Evolutionary conservation across 805 yeast species (phyloP), one percentile per base, ranked within the genome.

Genomic region (Candida nemodendra): DNA sequence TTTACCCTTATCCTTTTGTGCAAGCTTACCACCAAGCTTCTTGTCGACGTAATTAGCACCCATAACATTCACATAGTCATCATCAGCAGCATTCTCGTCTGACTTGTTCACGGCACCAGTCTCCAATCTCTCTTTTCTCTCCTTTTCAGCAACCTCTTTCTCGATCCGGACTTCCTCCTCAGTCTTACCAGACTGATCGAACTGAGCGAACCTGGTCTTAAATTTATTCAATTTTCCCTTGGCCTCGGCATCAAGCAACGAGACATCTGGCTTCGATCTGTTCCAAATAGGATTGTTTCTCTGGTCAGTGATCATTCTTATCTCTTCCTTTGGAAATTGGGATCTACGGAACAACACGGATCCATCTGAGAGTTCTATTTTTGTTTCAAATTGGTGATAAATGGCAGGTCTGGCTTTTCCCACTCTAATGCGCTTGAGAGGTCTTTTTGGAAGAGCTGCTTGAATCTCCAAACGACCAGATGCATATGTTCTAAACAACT

Each of bases 371-470:
- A 90, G 72, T 64, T 91, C 95, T n/a, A 93, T 90, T 25, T 74
- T 64, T 22, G 90, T 84, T 47, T 91, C 89, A 60, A 93, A 93
- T 61, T 87, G 87, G 66, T 91, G 77, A 64, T 87, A 90, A 27
- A 93, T 84, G 23, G 96, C 89, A 2, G 98, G 97, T 64, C 97
- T 78, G 13, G 96, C 89, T 59, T 84, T 84, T 39, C 97, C 97
- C 39, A 81, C 64, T 43, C 68, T 63, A 51, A 85, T 83, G 59
- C 78, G 82, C 59, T 77, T 81, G 63, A 75, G 60, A 35, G 87
- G 88, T 65, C 91, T 75, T 39, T 39, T 38, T 21, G 69, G 64
- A 14, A 64, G 51, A 9, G 62, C 57, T 3, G 54, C 44, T 14
- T 46, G 49, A 18, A 55, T 47, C 38, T 45, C 50, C 14, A 56